Conservation (phyloP, 805 yeast species). For the Yarrowia porcina region DNA sequence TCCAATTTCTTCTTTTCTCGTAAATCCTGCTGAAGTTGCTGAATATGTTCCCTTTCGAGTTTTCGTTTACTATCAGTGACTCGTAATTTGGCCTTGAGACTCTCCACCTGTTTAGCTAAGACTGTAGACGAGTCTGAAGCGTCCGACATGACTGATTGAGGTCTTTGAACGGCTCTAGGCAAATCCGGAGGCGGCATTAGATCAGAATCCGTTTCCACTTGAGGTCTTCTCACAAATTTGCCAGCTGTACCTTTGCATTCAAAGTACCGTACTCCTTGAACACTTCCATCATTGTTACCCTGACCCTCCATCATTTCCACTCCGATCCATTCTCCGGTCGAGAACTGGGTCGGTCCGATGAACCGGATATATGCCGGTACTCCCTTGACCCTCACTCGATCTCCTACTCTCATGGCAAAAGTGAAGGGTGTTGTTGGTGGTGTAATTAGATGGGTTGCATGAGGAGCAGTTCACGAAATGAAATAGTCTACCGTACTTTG, state of each 20-base stretch:
- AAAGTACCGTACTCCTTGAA: conserved; percentile 61
- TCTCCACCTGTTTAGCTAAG: conserved; percentile 30
- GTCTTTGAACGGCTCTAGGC: not conserved
- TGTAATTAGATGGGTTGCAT: too few relatives aligned
- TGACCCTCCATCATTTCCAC: conserved; percentile 77
- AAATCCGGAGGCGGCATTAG: conserved; percentile 36
- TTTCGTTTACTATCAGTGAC: conserved; percentile 32
- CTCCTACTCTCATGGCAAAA: conserved; percentile 29
- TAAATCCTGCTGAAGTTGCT: conserved; percentile 30
- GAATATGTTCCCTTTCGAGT: conserved; percentile 33
- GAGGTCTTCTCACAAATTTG: conserved; percentile 67
- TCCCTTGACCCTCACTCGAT: conserved; percentile 37
- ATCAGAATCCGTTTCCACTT: conserved; percentile 44
- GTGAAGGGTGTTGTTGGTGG: too few relatives aligned
- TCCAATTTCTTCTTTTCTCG: conserved; percentile 33
- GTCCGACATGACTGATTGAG: not conserved
- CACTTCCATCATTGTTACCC: conserved; percentile 80
- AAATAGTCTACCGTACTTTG: not conserved
- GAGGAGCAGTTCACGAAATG: not conserved
- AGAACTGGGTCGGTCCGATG: conserved; percentile 60
- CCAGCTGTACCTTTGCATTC: conserved; percentile 60
- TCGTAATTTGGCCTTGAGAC: conserved; percentile 31
- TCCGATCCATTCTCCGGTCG: conserved; percentile 65
- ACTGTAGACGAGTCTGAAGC: not conserved
- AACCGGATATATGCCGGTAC: conserved; percentile 47